phyloP scores from a whole-genome alignment of 1,284 basidiomycete genomes.

The Fistulina hepatica region DNA sequence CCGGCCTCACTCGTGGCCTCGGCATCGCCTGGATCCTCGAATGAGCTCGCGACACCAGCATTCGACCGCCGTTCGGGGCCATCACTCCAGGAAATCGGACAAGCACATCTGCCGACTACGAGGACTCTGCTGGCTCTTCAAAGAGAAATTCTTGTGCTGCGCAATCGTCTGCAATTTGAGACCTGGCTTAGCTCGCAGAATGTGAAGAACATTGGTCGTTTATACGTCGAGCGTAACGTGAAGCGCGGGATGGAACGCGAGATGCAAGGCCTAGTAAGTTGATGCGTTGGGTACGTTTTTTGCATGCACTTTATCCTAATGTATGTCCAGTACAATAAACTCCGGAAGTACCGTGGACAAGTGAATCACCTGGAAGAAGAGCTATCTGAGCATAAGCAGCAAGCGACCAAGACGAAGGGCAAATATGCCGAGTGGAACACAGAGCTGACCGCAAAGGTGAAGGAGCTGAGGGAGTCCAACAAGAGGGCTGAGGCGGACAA shows the following conservation, averaged over 20 bases:
- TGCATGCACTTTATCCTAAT: neutral
- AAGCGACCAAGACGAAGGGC: constrained; percentile 50
- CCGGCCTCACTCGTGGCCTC: constrained; percentile 39
- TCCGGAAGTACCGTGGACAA: constrained; percentile 59
- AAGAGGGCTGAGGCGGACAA: constrained; percentile 54
- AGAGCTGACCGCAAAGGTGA: constrained; percentile 56
- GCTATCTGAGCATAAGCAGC: constrained; percentile 51
- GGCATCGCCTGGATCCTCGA: neutral
- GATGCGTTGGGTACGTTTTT: neutral
- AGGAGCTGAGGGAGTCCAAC: constrained; percentile 57
- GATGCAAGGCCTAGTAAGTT: constrained; percentile 64
- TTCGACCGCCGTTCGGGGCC: too few relatives aligned
- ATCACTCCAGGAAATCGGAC: constrained; percentile 13
- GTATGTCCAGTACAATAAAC: constrained; percentile 55
- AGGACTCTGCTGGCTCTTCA: constrained; percentile 60
- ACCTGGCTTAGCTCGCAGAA: constrained; percentile 71
- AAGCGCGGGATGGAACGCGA: constrained; percentile 67
- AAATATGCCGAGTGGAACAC: constrained; percentile 65
- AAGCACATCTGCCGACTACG: too few relatives aligned
- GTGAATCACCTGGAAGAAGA: constrained; percentile 52
- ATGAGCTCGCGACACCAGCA: too few relatives aligned
- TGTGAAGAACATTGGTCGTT: constrained; percentile 63
- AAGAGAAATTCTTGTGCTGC: constrained; percentile 58
- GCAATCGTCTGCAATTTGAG: constrained; percentile 75
- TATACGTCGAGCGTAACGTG: constrained; percentile 63